phyloP scores from a whole-genome alignment of 768 basidiomycete species.

The Amanita muscaria region DNA sequence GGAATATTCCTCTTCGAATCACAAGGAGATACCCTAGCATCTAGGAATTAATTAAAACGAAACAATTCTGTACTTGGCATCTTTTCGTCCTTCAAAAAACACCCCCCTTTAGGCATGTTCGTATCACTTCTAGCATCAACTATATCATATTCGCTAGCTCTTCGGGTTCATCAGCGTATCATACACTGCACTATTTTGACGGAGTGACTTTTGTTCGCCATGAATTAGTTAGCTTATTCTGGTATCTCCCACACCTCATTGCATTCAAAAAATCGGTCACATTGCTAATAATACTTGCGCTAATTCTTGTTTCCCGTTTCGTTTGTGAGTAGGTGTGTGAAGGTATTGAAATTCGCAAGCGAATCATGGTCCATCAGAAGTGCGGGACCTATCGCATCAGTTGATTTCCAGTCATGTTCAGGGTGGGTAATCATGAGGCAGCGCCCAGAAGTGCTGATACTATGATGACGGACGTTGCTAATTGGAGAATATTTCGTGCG shows the following conservation, averaged over 20 bases:
- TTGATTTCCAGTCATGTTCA: too few relatives aligned
- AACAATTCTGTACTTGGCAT: slow-evolving; percentile 1
- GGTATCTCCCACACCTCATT: too few relatives aligned
- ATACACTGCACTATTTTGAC: slow-evolving; percentile 1
- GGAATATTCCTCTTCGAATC: not conserved
- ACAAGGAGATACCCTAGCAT: not conserved
- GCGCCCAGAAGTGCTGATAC: too few relatives aligned
- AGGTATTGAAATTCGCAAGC: too few relatives aligned
- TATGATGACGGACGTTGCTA: too few relatives aligned
- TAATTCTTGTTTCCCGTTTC: not conserved
- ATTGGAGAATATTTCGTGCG: slow-evolving; percentile 15
- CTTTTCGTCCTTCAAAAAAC: not conserved
- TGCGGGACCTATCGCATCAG: too few relatives aligned
- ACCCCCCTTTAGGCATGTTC: not conserved
- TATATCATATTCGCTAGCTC: not conserved
- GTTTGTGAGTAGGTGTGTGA: too few relatives aligned
- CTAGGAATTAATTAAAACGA: not conserved
- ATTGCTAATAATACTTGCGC: not conserved
- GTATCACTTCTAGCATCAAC: slow-evolving; percentile 2
- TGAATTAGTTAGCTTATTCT: slow-evolving; percentile 1
- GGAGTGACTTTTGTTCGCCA: not conserved
- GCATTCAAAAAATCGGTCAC: too few relatives aligned
- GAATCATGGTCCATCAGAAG: too few relatives aligned
- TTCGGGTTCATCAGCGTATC: slow-evolving; percentile 1
- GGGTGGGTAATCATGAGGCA: too few relatives aligned